Evolutionary conservation across 805 yeast genomes (phyloP).

Genomic region (Crinitomyces ghanaensis): DNA sequence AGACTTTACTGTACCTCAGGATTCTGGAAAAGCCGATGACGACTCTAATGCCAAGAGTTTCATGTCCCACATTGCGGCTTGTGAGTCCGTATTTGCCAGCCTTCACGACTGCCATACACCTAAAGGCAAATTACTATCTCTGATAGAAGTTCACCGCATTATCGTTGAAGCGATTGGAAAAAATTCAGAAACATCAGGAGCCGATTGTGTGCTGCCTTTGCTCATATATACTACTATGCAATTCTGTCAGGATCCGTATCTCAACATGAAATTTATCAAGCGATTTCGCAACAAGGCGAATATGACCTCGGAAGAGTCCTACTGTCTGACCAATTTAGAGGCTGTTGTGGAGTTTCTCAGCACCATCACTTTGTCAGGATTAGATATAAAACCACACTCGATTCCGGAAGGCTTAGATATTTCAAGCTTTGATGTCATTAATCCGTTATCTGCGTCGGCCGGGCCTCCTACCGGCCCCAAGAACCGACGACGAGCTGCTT

Average conservation of each 20-base stretch:
- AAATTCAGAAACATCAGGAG: slow-evolving; percentile 18
- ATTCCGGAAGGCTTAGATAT: slow-evolving; percentile 11
- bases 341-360: slow-evolving; percentile 31
- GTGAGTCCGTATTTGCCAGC: slow-evolving; percentile 11
- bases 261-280: slow-evolving; percentile 27
- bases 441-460: slow-evolving; percentile 14
- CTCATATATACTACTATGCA: slow-evolving; percentile 26
- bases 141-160: slow-evolving; percentile 27
- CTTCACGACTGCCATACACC: slow-evolving; percentile 26
- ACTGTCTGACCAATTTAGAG: slow-evolving; percentile 33
- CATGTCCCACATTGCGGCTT: slow-evolving; percentile 9
- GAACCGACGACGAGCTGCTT: no score
- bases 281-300: slow-evolving; percentile 28
- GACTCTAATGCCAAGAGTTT: slow-evolving; percentile 6
- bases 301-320: slow-evolving; percentile 28
- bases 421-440: no score
- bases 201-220: slow-evolving; percentile 31
- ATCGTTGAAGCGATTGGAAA: slow-evolving; percentile 22
- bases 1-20: slow-evolving; percentile 18
- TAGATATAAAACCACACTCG: slow-evolving; percentile 20
- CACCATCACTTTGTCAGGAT: slow-evolving; percentile 22
- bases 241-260: slow-evolving; percentile 25
- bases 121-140: slow-evolving; percentile 23
- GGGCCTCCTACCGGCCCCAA: no score
- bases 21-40: slow-evolving; percentile 4